Evolutionary conservation across 31 red algal species (phyloP).

Genomic region (Odonthalia washingtoniensis): DNA sequence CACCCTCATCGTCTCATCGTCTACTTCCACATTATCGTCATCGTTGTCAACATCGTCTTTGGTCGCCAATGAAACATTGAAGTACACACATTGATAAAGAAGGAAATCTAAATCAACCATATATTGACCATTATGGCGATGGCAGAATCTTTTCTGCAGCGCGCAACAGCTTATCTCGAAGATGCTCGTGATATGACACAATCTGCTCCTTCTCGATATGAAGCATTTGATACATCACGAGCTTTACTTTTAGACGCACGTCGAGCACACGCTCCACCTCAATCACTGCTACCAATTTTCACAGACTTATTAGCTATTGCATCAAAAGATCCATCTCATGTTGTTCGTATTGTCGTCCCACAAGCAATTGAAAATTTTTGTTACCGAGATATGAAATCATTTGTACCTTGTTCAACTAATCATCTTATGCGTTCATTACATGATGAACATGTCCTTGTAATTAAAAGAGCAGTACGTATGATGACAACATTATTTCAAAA

Average conservation of each 20-base stretch:
- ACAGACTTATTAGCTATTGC: conserved; percentile 46
- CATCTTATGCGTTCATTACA: conserved; percentile 51
- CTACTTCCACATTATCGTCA: too few species aligned
- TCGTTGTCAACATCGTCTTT: too few species aligned
- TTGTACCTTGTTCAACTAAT: conserved; percentile 47
- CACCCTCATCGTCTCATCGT: too few species aligned
- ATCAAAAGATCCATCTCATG: conserved; percentile 45
- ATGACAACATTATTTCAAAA: conserved; percentile 72
- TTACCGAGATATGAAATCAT: conserved; percentile 60
- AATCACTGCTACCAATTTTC: conserved; percentile 53
- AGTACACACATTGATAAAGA: too few species aligned
- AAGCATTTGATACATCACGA: conserved; percentile 59
- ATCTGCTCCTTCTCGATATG: conserved; percentile 40
- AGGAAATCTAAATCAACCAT: too few species aligned
- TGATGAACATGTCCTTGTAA: conserved; percentile 66
- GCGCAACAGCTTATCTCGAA: conserved; percentile 65
- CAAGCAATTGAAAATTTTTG: conserved; percentile 62
- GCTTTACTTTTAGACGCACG: conserved; percentile 58
- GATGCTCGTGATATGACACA: conserved; percentile 63
- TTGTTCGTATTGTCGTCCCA: conserved; percentile 56
- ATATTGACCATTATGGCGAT: conserved; percentile 29
- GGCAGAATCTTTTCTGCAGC: conserved; percentile 56
- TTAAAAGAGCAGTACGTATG: conserved; percentile 56
- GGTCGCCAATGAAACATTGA: too few species aligned
- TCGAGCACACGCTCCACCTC: conserved; percentile 55